Evolutionary conservation across 495 filamentous ascomycete genomes (phyloP), one percentile per base, ranked within the genome.

Genomic region (Aspergillus heteromorphus): DNA sequence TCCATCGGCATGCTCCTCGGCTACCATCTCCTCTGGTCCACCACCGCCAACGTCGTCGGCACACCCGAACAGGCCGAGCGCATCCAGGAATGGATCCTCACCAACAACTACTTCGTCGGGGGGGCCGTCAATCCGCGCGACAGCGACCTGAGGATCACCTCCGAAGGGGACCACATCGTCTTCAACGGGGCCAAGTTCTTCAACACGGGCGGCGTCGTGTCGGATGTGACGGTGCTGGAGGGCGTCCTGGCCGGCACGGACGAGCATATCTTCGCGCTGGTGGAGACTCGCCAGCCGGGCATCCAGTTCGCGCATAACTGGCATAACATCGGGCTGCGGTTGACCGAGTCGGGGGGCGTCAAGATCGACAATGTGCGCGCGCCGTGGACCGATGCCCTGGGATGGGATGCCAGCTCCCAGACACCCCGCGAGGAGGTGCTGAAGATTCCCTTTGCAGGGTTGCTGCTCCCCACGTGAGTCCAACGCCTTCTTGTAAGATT

Each of bases 61-160:
- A 81, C 72, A 0, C 64, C 73, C 1, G 75, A 81, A 45, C 82
- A 84, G 61, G 68, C 66, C 20, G 78, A 81, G n/a, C 74, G 75
- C 13, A 67, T 68, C 25, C 72, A 80, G 43, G 59, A 78, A 45
- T 51, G 75, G 45, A 82, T 84, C 55, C 75, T 82, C 54, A 54
- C 67, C 36, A 79, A 79, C 58, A 84, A 84, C 63, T 83, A 81
- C 65, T 84, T 81, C 53, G 70, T 85, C 21, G 82, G 82, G 17
- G 82, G 73, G 14, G 82, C 82, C 7, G 82, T 85, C 42, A 85
- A 85, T 62, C 81, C 82, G 10, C 74, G 83, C 11, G 80, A 84
- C 58, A 78, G 64, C 42, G 80, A 85, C 56, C 67, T 81, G 19
- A 77, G 70, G 40, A 81, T 83, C 57, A 78, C 70, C 11, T 59